Conservation (phyloP, 306 rosid genomes). For the Quillaja saponaria region DNA sequence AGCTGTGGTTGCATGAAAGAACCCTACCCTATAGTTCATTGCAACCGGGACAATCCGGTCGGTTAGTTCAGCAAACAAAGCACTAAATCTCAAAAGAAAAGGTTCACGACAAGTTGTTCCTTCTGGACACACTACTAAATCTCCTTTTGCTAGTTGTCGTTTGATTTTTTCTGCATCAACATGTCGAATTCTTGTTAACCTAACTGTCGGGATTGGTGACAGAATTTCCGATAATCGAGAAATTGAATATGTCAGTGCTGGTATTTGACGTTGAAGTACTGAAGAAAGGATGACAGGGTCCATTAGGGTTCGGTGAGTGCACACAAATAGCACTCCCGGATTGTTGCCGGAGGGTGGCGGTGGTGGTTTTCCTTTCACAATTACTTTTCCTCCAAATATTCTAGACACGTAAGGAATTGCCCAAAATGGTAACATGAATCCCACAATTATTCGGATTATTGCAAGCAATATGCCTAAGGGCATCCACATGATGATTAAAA, state of each 20-base stretch:
- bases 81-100: constrained; percentile 80
- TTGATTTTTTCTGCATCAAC: constrained; percentile 72
- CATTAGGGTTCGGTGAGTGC: constrained; percentile 89
- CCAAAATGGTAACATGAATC: constrained; percentile 62
- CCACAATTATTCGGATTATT: constrained; percentile 44
- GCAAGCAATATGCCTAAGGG: constrained; percentile 87
- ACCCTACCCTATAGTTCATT: constrained; percentile 86
- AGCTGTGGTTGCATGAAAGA: constrained; percentile 95
- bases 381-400: constrained; percentile 59
- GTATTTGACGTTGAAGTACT: constrained; percentile 65
- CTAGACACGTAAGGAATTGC: constrained; percentile 43
- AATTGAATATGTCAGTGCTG: constrained; percentile 86
- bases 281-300: constrained; percentile 84
- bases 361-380: constrained; percentile 77
- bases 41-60: constrained; percentile 97
- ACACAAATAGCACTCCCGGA: constrained; percentile 88
- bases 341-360: constrained; percentile 27
- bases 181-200: constrained; percentile 62
- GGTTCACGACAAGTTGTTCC: constrained; percentile 98
- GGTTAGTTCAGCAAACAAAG: constrained; percentile 74
- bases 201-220: constrained; percentile 83
- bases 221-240: constrained; percentile 77
- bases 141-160: constrained; percentile 57
- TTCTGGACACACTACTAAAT: constrained; percentile 86
- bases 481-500: constrained; percentile 78